Conservation (phyloP, 768 basidiomycete genomes). For the Kwoniella dendrophila region DNA sequence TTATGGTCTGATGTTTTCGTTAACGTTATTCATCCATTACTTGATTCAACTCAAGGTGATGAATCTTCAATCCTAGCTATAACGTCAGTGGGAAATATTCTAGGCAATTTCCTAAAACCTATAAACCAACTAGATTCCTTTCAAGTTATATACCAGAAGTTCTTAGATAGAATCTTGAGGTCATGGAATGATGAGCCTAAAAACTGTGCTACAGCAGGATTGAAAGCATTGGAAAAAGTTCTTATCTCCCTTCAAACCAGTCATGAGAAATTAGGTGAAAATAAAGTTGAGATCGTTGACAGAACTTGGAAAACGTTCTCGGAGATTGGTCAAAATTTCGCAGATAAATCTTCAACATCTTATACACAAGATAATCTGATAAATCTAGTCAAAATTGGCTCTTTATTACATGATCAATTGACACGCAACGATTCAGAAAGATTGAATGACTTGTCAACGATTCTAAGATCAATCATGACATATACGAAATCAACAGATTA, state of each 20-base stretch:
- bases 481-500: slow-evolving; percentile 83
- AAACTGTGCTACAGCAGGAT: slow-evolving; percentile 74
- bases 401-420: slow-evolving; percentile 62
- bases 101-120: slow-evolving; percentile 76
- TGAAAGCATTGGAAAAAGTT: slow-evolving; percentile 80
- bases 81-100: slow-evolving; percentile 78
- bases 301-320: slow-evolving; percentile 71
- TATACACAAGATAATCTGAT: slow-evolving; percentile 86
- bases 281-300: slow-evolving; percentile 59
- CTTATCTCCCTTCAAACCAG: slow-evolving; percentile 60
- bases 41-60: slow-evolving; percentile 65
- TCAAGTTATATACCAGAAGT: slow-evolving; percentile 69
- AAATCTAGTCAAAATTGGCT: slow-evolving; percentile 71
- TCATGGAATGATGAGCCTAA: slow-evolving; percentile 70
- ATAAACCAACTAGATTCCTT: slow-evolving; percentile 75
- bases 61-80: slow-evolving; percentile 85
- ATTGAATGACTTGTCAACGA: slow-evolving; percentile 67
- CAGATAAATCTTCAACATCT: slow-evolving; percentile 55
- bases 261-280: slow-evolving; percentile 2
- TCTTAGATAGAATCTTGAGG: slow-evolving; percentile 72
- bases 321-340: slow-evolving; percentile 62
- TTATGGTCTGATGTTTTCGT: slow-evolving; percentile 92
- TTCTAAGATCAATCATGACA: slow-evolving; percentile 73
- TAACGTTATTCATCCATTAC: slow-evolving; percentile 83
- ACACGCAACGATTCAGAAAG: slow-evolving; percentile 59